Base-by-base conservation (phyloP, 2,329 filamentous ascomycete genomes). In the Hypomyces perniciosus region DNA sequence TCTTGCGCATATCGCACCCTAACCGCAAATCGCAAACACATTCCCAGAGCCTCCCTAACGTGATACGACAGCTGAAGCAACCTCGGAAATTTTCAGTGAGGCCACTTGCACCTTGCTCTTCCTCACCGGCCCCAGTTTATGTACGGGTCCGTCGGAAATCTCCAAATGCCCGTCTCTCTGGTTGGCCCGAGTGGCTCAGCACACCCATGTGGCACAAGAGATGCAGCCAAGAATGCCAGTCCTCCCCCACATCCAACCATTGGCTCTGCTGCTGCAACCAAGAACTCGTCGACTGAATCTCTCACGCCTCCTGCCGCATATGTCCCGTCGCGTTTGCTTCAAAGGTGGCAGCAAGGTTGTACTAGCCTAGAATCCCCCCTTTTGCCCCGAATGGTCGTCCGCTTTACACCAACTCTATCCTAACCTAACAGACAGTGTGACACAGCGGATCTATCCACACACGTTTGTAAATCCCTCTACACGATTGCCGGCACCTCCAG, bases 401-500 rank as follows among this genome's bases (percentile, higher is more conserved):
- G 37, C 44, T 13, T 40, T 41, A 39, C 50, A 44, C 35, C 50
- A 37, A 20, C 20, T 42, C 39, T 44, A 37, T 35, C 43, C 43
- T 42, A 46, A 8, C 44, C 29, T 28, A 38, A n/a, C n/a, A 34
- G 50, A 27, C 50, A 53, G 42, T 46, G 51, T 53, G 49, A 53
- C 51, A 50, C 46, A 37, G 20, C 38, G 51, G 51, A 53, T 53
- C 51, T 53, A 50, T 37, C 35, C 42, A 40, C 50, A 52, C 44
- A 48, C 45, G 31, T 31, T 46, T n/a, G 37, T 13, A 34, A 50
- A 37, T 42, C 41, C 47, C 30, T 30, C 39, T 46, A 27, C 28
- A 40, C 37, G 51, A 53, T 50, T 46, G 31, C 42, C 51, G 51
- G 46, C 27, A 28, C 37, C 47, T 47, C 50, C 45, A 48, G 50